phyloP scores from a whole-genome alignment of 2,329 filamentous ascomycete species.

The Pestalotiopsis sp. region DNA sequence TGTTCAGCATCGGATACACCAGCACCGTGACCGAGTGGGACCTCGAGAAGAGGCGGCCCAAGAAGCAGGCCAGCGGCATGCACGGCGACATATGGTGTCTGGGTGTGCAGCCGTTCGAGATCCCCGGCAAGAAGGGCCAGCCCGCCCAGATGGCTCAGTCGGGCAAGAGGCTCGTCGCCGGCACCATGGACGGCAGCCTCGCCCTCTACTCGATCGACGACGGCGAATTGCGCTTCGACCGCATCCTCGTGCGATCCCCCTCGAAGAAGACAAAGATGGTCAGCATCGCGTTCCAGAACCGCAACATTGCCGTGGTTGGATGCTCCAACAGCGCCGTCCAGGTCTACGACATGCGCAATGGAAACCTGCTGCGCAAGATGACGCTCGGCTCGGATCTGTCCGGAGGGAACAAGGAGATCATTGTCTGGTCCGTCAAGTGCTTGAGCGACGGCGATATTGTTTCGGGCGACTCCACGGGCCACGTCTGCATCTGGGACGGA shows the following conservation, averaged over 20 bases:
- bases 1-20: slow-evolving; percentile 97
- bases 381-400: slow-evolving; percentile 78
- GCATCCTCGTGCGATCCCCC: slow-evolving; percentile 73
- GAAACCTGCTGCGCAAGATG: slow-evolving; percentile 77
- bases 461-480: slow-evolving; percentile 91
- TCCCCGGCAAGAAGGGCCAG: slow-evolving; percentile 8
- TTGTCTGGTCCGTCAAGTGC: slow-evolving; percentile 93
- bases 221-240: slow-evolving; percentile 78
- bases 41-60: slow-evolving; percentile 74
- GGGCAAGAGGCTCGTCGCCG: slow-evolving; percentile 67
- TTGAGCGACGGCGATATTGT: slow-evolving; percentile 87
- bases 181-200: slow-evolving; percentile 89
- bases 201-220: slow-evolving; percentile 87
- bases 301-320: slow-evolving; percentile 81
- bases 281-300: slow-evolving; percentile 87
- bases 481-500: slow-evolving; percentile 91
- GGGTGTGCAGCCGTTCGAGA: slow-evolving; percentile 71
- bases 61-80: slow-evolving; percentile 85
- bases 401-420: slow-evolving; percentile 79
- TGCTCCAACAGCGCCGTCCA: slow-evolving; percentile 96
- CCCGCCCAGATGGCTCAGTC: slow-evolving; percentile 27
- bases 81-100: slow-evolving; percentile 98
- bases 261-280: slow-evolving; percentile 87
- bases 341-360: slow-evolving; percentile 82
- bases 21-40: slow-evolving; percentile 95